A percentile compares a stretch with the other conserved stretches of the same genome.
phyloP scores from a whole-genome alignment of 805 yeast species.

The Cyberlindnera japonica region DNA sequence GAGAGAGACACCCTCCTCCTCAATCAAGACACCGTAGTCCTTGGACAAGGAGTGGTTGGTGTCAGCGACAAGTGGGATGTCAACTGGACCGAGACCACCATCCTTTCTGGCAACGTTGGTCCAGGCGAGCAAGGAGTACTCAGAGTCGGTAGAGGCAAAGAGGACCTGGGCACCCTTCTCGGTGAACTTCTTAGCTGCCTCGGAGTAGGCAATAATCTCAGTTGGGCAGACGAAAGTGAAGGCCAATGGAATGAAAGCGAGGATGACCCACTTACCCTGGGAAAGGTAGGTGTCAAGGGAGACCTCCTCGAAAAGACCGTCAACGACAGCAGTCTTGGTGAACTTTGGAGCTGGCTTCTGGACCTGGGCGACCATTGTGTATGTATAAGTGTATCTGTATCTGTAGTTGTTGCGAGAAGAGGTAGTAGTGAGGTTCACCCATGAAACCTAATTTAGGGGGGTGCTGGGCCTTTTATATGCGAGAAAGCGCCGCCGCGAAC shows the following conservation, averaged over 20 bases:
- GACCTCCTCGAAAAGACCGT: slow-evolving; percentile 94
- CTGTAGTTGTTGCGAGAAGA: background rate
- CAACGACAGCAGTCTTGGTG: slow-evolving; percentile 95
- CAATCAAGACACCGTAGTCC: slow-evolving; percentile 96
- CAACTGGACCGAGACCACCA: slow-evolving; percentile 96
- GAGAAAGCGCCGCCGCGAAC: slow-evolving; percentile 1
- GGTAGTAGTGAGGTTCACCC: too few relatives aligned
- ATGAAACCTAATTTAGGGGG: slow-evolving; percentile 1
- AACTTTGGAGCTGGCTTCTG: slow-evolving; percentile 96
- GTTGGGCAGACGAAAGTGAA: slow-evolving; percentile 99
- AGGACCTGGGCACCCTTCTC: slow-evolving; percentile 84
- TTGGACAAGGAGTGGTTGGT: slow-evolving; percentile 91
- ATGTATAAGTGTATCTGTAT: background rate
- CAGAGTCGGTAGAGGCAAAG: slow-evolving; percentile 98
- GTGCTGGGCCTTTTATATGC: slow-evolving; percentile 12
- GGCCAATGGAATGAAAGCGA: slow-evolving; percentile 97
- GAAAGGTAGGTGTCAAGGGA: slow-evolving; percentile 78
- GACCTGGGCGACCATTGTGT: slow-evolving; percentile 78
- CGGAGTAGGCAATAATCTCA: slow-evolving; percentile 97
- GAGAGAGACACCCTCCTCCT: slow-evolving; percentile 94
- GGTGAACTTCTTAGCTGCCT: slow-evolving; percentile 85
- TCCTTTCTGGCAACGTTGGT: slow-evolving; percentile 94
- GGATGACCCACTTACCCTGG: slow-evolving; percentile 95
- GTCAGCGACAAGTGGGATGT: slow-evolving; percentile 94
- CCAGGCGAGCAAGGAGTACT: slow-evolving; percentile 97